phyloP scores from a whole-genome alignment of 768 basidiomycete genomes.

The Mrakia blollopis region DNA sequence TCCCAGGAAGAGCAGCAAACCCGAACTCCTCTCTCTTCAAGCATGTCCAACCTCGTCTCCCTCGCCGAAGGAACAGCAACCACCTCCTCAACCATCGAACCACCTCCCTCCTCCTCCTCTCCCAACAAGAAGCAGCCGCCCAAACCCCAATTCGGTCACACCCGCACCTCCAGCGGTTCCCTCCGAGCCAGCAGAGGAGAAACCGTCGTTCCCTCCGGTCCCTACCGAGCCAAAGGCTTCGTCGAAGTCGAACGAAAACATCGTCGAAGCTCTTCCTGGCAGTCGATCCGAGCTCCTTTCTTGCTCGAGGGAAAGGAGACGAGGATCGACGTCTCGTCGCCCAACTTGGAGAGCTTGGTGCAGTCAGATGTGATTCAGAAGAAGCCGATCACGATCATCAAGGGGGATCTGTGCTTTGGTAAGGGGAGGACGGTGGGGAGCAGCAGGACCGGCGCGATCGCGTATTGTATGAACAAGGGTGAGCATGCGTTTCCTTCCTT shows the following conservation, averaged over 20 bases:
- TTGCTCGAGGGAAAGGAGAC: not conserved
- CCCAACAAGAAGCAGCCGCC: not conserved
- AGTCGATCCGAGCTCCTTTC: not conserved
- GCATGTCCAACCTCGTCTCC: not conserved
- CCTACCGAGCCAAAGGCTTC: not conserved
- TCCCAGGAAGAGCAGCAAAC: not conserved
- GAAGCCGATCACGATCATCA: conserved; percentile 23
- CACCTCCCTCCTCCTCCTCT: not conserved
- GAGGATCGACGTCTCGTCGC: not conserved
- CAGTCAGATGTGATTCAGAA: not conserved
- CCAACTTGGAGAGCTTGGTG: conserved; percentile 1
- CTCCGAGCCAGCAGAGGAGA: conserved; percentile 9
- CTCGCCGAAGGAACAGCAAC: not conserved
- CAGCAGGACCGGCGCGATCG: conserved; percentile 1
- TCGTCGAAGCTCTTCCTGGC: not conserved
- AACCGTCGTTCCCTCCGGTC: conserved; percentile 4
- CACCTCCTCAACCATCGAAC: too few relatives aligned
- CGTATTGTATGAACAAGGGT: conserved; percentile 31
- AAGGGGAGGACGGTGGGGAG: conserved; percentile 18
- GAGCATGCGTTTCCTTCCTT: not conserved
- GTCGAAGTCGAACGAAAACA: not conserved
- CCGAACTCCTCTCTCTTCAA: not conserved
- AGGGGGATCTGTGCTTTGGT: not conserved
- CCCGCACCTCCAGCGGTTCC: not conserved
- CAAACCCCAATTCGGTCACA: conserved; percentile 9